Evolutionary conservation across 371 early-diverging fungal species (phyloP), one percentile per base, ranked within the genome.

Genomic region (Mucor velutinosus): DNA sequence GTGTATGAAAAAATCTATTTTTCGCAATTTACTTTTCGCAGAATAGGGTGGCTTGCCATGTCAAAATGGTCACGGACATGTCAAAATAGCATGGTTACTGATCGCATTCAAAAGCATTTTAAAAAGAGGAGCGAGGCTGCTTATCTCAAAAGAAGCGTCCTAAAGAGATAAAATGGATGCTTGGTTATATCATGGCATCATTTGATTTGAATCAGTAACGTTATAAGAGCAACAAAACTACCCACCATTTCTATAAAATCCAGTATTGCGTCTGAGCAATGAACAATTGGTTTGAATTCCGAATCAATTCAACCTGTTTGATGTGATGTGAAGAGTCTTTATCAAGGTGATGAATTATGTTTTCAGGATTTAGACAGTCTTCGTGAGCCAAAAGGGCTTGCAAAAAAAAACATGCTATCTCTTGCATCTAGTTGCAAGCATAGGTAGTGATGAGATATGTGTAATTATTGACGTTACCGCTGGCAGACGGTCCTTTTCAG

Each of bases 41-140:
- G 51, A 33, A 32, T n/a, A 33, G 35, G 62, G 62, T 62, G 62
- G 62, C 62, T 62, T 58, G 33, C 58, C 19, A 58, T 32, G 19
- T 19, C 30, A 58, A 58, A 58, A 33, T 58, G 29, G 55, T 55
- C 55, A 55, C 55, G 29, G 6, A 25, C 14, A 29, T 27, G 55
- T 47, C 47, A 19, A 47, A 47, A 11, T 19, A 47, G 47, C 25
- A 41, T 17, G 17, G 41, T 41, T 41, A 17, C 17, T 41, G 41
- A 41, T 41, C 41, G 41, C 41, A 41, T 41, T 41, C 17, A 37
- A 11, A 37, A 17, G 41, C 41, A 5, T 41, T 41, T 15, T 41
- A 41, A 41, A 41, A 41, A 15, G 17, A 41, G 15, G 41, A 41
- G 17, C 41, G 41, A 41, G 41, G 17, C 17, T 17, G 6, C 17